Base-by-base conservation (phyloP, 371 early-diverging fungal genomes). In the Lichtheimia ornata region DNA sequence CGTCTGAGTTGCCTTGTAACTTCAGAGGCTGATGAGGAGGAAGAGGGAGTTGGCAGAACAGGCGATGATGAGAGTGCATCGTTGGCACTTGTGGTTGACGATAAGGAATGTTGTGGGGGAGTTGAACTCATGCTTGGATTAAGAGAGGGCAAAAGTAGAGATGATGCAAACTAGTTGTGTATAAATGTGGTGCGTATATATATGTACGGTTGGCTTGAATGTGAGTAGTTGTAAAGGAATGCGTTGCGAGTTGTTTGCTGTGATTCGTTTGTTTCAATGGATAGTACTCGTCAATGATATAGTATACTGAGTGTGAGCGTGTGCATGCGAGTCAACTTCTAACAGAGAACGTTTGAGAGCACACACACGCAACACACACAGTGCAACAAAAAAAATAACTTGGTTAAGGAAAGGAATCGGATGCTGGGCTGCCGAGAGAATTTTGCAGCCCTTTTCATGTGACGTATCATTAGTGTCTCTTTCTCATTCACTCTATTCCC, bases 21-120 rank as follows among this genome's bases (percentile, higher is more conserved):
- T 56, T 50, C 52, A 20, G 55, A 58, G 59, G 49, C 58, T 3
- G 75, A 69, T 20, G 73, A 68, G 24, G 78, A 77, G 18, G 69
- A 70, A 28, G 78, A 74, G 28, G 79, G 79, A 17, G 79, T 79
- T 24, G 79, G 79, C 55, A 79, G 53, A 20, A 79, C 69, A 5
- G 66, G 73, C 4, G 66, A 52, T 35, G 35, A 9, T 6, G 35
- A 35, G 1, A 35, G 35, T 27, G 62, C 61, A 28, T 66, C 55
- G 24, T 47, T 42, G 42, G 62, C 63, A 45, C 59, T 63, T 17
- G 74, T 65, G 6, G 79, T 67, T 27, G 73, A 67, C 0, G 79
- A 73, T 73, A 72, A 70, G 68, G 79, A 73, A 55, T 75, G 74
- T 67, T 69, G 62, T 50, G 74, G 78, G 64, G 64, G 65, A 61